Evolutionary conservation across 768 basidiomycete genomes (phyloP).

Genomic region (Rhizopogon rudus): DNA sequence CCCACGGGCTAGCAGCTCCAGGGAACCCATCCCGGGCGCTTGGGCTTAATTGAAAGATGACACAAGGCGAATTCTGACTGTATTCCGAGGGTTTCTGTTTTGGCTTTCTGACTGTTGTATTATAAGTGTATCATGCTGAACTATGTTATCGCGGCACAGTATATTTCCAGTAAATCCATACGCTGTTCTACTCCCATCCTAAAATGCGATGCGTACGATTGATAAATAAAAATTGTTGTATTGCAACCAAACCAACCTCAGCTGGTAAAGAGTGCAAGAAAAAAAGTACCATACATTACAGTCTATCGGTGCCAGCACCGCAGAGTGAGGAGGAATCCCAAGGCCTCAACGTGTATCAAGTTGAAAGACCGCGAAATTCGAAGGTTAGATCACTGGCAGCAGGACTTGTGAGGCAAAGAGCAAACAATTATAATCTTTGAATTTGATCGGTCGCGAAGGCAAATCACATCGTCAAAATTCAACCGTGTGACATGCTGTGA

Average conservation of each 20-base stretch:
- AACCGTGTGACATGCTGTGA: too few species aligned
- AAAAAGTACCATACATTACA: too few species aligned
- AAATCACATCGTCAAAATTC: background rate
- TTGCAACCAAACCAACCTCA: too few species aligned
- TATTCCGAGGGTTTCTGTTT: background rate
- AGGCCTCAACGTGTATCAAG: background rate
- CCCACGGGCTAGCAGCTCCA: conserved; percentile 30
- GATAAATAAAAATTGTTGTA: too few species aligned
- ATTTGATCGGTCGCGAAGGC: background rate
- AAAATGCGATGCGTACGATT: too few species aligned
- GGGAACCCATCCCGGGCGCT: conserved; percentile 36
- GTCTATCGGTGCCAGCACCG: too few species aligned
- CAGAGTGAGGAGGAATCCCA: background rate
- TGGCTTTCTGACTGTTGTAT: background rate
- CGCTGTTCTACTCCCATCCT: too few species aligned
- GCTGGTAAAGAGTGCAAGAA: too few species aligned
- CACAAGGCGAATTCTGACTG: background rate
- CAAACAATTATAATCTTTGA: too few species aligned
- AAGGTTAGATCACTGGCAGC: too few species aligned
- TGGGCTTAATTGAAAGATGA: conserved; percentile 32
- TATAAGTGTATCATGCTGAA: background rate
- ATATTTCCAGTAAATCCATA: background rate
- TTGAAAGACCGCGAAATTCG: background rate
- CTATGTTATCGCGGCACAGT: background rate
- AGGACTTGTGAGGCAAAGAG: background rate